These are phyloP conservation scores for Lichtheimia ornata DNA, from an alignment of 371 early-diverging fungal species.

Conservation along the genomic window DNA sequence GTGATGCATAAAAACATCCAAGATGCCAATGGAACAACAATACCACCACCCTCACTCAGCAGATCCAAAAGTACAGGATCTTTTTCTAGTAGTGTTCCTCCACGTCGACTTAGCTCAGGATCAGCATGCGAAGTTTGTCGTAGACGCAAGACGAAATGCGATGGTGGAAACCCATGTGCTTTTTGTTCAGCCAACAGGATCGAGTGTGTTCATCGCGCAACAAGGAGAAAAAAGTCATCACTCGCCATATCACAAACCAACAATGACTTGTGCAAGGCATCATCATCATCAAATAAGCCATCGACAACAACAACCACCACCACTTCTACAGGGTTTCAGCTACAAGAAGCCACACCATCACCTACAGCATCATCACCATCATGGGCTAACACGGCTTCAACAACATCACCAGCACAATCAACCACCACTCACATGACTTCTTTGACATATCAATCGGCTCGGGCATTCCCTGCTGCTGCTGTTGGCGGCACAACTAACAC, in stretches of 20 bases:
- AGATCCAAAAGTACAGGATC: conserved; percentile 14
- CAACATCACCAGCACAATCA: too few relatives aligned
- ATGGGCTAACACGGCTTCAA: too few relatives aligned
- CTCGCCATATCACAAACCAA: neutral
- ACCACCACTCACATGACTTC: too few relatives aligned
- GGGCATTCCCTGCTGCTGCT: too few relatives aligned
- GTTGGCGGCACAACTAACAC: too few relatives aligned
- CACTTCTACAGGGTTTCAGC: too few relatives aligned
- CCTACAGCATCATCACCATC: too few relatives aligned
- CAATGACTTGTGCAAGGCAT: neutral
- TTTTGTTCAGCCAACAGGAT: conserved; percentile 45
- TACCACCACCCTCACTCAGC: neutral
- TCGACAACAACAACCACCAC: neutral
- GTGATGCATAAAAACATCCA: conserved; percentile 4
- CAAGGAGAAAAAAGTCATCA: conserved; percentile 18
- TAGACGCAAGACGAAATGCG: conserved; percentile 54
- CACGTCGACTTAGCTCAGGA: conserved; percentile 48
- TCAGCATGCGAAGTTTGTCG: conserved; percentile 55
- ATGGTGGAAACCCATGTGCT: conserved; percentile 47
- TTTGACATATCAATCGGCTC: too few relatives aligned
- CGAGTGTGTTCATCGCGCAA: conserved; percentile 43
- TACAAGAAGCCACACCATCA: too few relatives aligned
- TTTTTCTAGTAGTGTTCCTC: conserved; percentile 5
- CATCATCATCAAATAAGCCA: neutral
- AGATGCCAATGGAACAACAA: neutral